Evolutionary conservation across 129 eudicot species (phyloP), one percentile per base, ranked within the genome.

Genomic region (Flaveria brownii): DNA sequence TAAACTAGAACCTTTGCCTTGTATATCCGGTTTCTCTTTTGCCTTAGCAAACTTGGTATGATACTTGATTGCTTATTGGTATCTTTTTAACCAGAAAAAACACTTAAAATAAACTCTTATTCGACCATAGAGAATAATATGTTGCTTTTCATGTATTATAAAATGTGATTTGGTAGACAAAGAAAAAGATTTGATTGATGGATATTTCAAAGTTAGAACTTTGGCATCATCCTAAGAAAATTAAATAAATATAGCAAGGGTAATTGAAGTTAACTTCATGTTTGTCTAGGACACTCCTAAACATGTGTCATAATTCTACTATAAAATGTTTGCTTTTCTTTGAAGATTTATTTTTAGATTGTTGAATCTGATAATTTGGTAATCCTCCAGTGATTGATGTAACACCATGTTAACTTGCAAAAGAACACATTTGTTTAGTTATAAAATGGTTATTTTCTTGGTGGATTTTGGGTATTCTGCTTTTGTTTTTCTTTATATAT

Each of bases 211-310:
- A 13, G 26, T 9, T 30, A 30, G 11, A 62, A 30, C 68, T 62
- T 62, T 64, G 69, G 69, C 69, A 63, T 63, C 22, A 15, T 14
- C 69, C 17, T 25, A n/a, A 60, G 25, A 60, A 59, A 61, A 15
- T 2, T 2, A 11, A 25, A 20, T 13, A 12, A 6, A 61, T 61
- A n/a, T 26, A 25, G 66, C 66, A 60, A 23, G 69, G 10, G 43
- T 63, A 23, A 63, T 64, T 33, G 69, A 10, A 63, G 46, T 33
- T 28, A 63, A 26, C 68, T 9, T 63, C 69, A 6, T 63, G 46
- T 63, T 13, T 36, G 46, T 63, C 22, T 63, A 61, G 12, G 25
- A 61, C 4, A 11, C 2, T 2, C 2, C 9, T 20, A 4, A 57
- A 20, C 30, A 57, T 52, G 6, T 52, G 59, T 11, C 0, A 11